Evolutionary conservation across 1,139 yeast species (phyloP).

Genomic region (Pichia sp.): DNA sequence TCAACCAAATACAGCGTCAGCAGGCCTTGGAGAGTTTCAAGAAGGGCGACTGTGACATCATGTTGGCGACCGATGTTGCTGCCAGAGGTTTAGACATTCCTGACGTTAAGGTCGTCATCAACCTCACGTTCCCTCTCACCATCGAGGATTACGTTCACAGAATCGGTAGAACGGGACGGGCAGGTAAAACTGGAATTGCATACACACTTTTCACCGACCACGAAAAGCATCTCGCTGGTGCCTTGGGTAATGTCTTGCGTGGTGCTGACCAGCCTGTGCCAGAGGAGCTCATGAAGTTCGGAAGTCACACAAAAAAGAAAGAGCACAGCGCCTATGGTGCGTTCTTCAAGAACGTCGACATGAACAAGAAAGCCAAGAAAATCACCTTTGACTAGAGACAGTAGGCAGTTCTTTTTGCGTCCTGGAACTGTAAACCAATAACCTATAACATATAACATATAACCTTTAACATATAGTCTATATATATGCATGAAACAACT

Average conservation of each 20-base stretch:
- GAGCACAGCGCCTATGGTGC: slow-evolving; percentile 97
- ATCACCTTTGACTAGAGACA: slow-evolving; percentile 61
- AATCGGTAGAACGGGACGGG: slow-evolving; percentile 98
- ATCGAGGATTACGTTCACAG: slow-evolving; percentile 98
- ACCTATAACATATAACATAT: neutral
- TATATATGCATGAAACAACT: too few species aligned
- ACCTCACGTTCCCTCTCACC: slow-evolving; percentile 94
- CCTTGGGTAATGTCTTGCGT: slow-evolving; percentile 81
- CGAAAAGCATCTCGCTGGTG: slow-evolving; percentile 95
- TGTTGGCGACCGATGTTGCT: slow-evolving; percentile 97
- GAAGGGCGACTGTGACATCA: slow-evolving; percentile 65
- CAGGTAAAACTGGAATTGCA: slow-evolving; percentile 92
- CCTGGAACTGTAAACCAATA: neutral
- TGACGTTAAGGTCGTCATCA: slow-evolving; percentile 91
- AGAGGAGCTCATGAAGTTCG: slow-evolving; percentile 91
- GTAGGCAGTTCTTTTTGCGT: neutral
- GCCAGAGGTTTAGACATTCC: slow-evolving; percentile 99
- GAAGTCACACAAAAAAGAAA: slow-evolving; percentile 96
- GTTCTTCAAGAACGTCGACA: slow-evolving; percentile 86
- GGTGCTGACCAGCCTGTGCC: slow-evolving; percentile 97
- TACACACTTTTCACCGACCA: slow-evolving; percentile 95
- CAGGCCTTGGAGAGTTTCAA: slow-evolving; percentile 83
- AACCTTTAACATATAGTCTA: neutral
- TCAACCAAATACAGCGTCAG: slow-evolving; percentile 89
- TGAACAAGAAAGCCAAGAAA: slow-evolving; percentile 84